Evolutionary conservation across 371 early-diverging fungal species (phyloP).

Genomic region (Dichotomocladium elegans): DNA sequence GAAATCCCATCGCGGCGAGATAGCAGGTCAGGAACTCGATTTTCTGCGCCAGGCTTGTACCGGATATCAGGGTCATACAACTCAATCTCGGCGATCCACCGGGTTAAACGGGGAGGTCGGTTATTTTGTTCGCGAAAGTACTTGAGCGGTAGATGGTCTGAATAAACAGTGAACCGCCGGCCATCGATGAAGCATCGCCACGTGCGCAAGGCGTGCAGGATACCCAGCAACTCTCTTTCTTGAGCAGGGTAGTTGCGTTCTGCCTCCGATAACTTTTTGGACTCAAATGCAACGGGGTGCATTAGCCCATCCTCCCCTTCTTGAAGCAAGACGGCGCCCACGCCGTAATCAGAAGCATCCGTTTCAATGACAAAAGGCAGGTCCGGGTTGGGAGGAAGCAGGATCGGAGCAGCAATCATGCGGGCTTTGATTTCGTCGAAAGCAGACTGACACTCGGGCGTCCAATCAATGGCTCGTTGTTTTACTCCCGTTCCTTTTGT

Average conservation of each 20-base stretch:
- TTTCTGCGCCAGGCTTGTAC: conserved; percentile 23
- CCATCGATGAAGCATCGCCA: conserved; percentile 34
- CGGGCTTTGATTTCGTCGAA: conserved; percentile 7
- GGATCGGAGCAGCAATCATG: conserved; percentile 4
- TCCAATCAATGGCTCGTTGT: conserved; percentile 6
- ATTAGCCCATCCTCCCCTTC: conserved; percentile 25
- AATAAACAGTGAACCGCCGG: conserved; percentile 8
- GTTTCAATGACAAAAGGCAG: conserved; percentile 21
- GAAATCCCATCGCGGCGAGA: conserved; percentile 7
- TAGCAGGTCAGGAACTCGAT: conserved; percentile 19
- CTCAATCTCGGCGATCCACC: conserved; percentile 20
- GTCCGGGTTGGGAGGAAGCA: conserved; percentile 14
- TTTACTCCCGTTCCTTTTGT: conserved; percentile 10
- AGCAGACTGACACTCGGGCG: not conserved
- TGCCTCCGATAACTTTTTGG: conserved; percentile 8
- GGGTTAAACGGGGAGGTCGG: not conserved
- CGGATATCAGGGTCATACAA: conserved; percentile 14
- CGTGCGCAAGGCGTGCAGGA: conserved; percentile 19
- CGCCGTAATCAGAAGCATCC: conserved; percentile 24
- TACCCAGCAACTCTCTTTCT: conserved; percentile 38
- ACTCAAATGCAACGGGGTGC: conserved; percentile 17
- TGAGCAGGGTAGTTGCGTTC: conserved; percentile 21
- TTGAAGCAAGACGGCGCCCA: conserved; percentile 29
- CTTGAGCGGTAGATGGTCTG: conserved; percentile 23
- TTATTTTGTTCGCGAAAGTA: conserved; percentile 14